A percentile compares a stretch with the other conserved stretches of the same genome.
Conservation (phyloP, 2,329 filamentous ascomycete species). For the Paradendryphiella salina region DNA sequence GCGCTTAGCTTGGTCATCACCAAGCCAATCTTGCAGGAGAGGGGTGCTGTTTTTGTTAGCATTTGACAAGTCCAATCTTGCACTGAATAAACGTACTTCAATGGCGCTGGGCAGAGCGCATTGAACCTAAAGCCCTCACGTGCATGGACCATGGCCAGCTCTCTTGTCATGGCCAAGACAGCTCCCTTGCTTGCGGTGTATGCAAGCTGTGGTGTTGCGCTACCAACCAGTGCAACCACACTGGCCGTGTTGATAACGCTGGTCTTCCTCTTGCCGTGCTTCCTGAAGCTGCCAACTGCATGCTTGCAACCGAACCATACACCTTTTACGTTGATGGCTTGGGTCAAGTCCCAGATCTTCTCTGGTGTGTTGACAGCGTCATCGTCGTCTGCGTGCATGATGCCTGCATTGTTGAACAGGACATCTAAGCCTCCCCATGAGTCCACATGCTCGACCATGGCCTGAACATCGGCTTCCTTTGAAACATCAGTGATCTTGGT, state of each 20-base stretch:
- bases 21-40: constrained; percentile 89
- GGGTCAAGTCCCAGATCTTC: constrained; percentile 91
- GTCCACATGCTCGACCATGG: constrained; percentile 74
- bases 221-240: constrained; percentile 83
- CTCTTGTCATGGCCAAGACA: constrained; percentile 84
- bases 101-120: constrained; percentile 81
- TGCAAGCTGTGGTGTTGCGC: constrained; percentile 84
- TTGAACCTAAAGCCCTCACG: constrained; percentile 91
- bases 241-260: constrained; percentile 93
- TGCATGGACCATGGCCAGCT: constrained; percentile 89
- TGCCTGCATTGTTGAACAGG: constrained; percentile 97
- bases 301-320: constrained; percentile 98
- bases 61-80: background rate
- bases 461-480: constrained; percentile 77
- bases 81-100: constrained; percentile 62
- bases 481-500: constrained; percentile 75
- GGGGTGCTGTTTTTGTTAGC: constrained; percentile 63
- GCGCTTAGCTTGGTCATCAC: constrained; percentile 81
- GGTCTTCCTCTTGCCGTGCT: constrained; percentile 74
- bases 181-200: constrained; percentile 95
- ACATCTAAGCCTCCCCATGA: constrained; percentile 85
- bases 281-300: constrained; percentile 78
- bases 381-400: constrained; percentile 78
- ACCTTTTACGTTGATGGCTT: constrained; percentile 94
- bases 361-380: constrained; percentile 79